These are phyloP conservation scores for Globisporangium emineosum DNA, from an alignment of 352 stramenopile species.

Conservation along the genomic window DNA sequence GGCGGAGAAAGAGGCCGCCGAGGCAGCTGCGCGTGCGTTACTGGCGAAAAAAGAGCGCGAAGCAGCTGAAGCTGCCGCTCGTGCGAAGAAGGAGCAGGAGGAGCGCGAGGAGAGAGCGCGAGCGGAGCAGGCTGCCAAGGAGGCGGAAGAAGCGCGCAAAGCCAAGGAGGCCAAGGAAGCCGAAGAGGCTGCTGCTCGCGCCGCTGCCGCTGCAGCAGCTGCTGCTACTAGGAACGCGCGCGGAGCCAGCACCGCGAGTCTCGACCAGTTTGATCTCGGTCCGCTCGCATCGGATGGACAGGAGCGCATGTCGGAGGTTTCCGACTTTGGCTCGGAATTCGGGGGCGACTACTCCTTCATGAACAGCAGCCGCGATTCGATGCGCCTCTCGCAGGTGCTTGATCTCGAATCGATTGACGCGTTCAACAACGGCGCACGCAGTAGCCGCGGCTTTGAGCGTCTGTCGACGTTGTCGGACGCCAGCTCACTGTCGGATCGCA, in stretches of 20 bases:
- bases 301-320: conserved; percentile 61
- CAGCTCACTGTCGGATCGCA: conserved; percentile 48
- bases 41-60: conserved; percentile 49
- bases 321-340: conserved; percentile 58
- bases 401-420: conserved; percentile 61
- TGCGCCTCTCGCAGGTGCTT: conserved; percentile 76
- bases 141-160: conserved; percentile 17
- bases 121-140: conserved; percentile 25
- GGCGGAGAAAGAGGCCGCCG: conserved; percentile 47
- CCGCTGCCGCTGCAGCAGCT: conserved; percentile 27
- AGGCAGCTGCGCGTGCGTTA: conserved; percentile 36
- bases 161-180: conserved; percentile 22
- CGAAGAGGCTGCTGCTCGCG: conserved; percentile 22
- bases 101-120: conserved; percentile 28
- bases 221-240: conserved; percentile 25
- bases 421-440: conserved; percentile 29
- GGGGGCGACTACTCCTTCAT: conserved; percentile 59
- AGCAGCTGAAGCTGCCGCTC: conserved; percentile 37
- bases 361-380: conserved; percentile 58
- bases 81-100: conserved; percentile 44
- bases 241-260: conserved; percentile 32
- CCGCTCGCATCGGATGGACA: conserved; percentile 33
- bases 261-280: conserved; percentile 76
- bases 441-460: conserved; percentile 24
- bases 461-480: conserved; percentile 53